Evolutionary conservation across 176 grass and related monocot species (phyloP).

Genomic region (Ensete glaucum): DNA sequence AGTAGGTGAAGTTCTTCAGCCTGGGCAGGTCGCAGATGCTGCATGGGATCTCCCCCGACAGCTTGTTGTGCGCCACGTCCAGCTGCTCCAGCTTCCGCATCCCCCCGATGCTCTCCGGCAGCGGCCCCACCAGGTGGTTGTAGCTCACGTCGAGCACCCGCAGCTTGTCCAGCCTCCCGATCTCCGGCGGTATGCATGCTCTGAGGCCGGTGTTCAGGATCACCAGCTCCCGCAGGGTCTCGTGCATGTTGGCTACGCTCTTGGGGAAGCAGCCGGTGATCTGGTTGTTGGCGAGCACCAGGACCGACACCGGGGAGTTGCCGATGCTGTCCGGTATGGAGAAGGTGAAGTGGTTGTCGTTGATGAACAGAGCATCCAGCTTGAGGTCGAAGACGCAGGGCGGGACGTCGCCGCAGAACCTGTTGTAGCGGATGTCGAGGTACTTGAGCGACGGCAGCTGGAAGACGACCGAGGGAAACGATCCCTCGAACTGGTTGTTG

Average conservation of each 20-base stretch:
- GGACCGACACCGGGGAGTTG: conserved; percentile 67
- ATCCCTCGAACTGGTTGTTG: conserved; percentile 61
- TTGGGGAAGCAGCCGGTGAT: conserved; percentile 59
- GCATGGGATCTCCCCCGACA: conserved; percentile 62
- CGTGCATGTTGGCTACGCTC: conserved; percentile 64
- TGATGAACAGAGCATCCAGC: conserved; percentile 78
- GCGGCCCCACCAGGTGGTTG: conserved; percentile 53
- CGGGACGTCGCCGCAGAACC: conserved; percentile 60
- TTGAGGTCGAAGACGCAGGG: conserved; percentile 47
- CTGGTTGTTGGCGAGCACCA: conserved; percentile 61
- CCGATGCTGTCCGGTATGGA: conserved; percentile 45
- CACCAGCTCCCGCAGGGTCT: conserved; percentile 56
- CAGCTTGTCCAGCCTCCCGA: conserved; percentile 72
- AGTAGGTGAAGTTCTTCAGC: conserved; percentile 87
- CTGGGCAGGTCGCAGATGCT: conserved; percentile 52
- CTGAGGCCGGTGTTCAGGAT: conserved; percentile 76
- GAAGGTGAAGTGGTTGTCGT: conserved; percentile 75
- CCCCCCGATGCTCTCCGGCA: conserved; percentile 58
- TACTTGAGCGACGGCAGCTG: conserved; percentile 53
- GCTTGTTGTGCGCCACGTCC: conserved; percentile 63
- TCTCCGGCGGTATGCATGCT: conserved; percentile 70
- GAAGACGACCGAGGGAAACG: conserved; percentile 54
- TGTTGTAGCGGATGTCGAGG: conserved; percentile 66
- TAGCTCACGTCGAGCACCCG: conserved; percentile 83
- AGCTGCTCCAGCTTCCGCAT: conserved; percentile 67